Conservation (phyloP, 805 yeast genomes). For the Lachancea waltii region DNA sequence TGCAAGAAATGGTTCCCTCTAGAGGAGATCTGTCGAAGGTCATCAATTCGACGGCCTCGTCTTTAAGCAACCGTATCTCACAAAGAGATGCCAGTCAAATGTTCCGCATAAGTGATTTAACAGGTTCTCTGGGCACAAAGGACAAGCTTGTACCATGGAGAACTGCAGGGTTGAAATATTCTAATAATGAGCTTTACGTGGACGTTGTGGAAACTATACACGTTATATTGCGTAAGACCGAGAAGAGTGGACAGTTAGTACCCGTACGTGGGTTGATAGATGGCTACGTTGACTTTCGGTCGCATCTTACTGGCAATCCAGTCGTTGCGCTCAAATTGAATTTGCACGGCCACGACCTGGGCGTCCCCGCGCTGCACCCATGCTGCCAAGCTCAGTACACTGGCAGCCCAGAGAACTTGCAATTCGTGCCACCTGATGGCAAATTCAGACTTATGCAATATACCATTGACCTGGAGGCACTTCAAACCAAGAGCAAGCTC, state of each 20-base stretch:
- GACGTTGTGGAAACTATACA: slow-evolving; percentile 67
- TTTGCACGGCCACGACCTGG: slow-evolving; percentile 41
- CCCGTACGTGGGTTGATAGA: slow-evolving; percentile 37
- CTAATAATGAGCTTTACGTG: slow-evolving; percentile 79
- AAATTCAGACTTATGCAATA: slow-evolving; percentile 56
- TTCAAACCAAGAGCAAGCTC: slow-evolving; percentile 5
- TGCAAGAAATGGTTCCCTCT: slow-evolving; percentile 63
- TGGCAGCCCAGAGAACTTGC: slow-evolving; percentile 42
- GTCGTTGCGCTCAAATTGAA: slow-evolving; percentile 53
- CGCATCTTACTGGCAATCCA: slow-evolving; percentile 76
- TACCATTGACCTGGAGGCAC: slow-evolving; percentile 43
- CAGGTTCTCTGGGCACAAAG: slow-evolving; percentile 8
- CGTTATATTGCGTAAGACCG: slow-evolving; percentile 37
- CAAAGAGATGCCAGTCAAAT: slow-evolving; percentile 21
- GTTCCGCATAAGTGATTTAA: slow-evolving; percentile 6
- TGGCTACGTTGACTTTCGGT: slow-evolving; percentile 59
- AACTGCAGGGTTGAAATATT: slow-evolving; percentile 56
- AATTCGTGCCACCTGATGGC: slow-evolving; percentile 89
- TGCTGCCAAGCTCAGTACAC: slow-evolving; percentile 47
- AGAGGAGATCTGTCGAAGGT: slow-evolving; percentile 31
- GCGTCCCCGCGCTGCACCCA: slow-evolving; percentile 60
- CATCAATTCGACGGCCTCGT: slow-evolving; percentile 34
- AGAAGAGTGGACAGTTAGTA: slow-evolving; percentile 1
- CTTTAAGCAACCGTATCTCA: slow-evolving; percentile 11
- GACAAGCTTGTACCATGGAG: slow-evolving; percentile 67